Percentiles rank a stretch among this genome's conserved stretches.
Conservation (phyloP, 2,329 filamentous ascomycete genomes). For the Aspergillus bombycis region DNA sequence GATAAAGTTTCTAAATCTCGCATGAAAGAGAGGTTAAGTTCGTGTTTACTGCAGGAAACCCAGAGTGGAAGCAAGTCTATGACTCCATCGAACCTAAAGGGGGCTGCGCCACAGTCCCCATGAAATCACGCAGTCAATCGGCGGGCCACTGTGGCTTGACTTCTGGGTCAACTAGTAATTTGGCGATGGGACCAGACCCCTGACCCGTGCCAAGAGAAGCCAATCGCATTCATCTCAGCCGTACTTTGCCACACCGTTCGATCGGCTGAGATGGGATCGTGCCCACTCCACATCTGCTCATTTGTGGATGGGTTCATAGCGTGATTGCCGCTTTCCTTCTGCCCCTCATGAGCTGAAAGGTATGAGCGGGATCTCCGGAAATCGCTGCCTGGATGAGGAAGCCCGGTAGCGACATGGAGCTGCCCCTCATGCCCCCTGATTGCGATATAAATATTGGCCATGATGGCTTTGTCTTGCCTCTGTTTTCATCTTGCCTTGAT, state of each 20-base stretch:
- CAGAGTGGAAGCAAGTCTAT: background rate
- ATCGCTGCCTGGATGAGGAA: background rate
- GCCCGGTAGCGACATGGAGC: background rate
- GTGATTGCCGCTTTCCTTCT: background rate
- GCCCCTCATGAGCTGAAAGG: background rate
- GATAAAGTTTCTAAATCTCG: background rate
- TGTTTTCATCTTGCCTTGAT: background rate
- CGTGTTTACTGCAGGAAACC: background rate
- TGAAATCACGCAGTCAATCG: no score
- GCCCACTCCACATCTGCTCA: background rate
- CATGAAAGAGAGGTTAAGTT: background rate
- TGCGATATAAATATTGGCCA: background rate
- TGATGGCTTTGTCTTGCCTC: background rate
- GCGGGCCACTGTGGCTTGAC: no score
- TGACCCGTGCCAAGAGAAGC: background rate
- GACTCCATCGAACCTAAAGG: background rate
- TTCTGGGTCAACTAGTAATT: no score
- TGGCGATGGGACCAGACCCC: background rate
- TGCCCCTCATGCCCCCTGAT: background rate
- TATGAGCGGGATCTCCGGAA: background rate
- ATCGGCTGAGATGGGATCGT: background rate
- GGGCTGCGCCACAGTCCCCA: background rate
- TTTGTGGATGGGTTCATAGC: background rate
- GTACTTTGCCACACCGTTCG: constrained; percentile 2
- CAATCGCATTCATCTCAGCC: background rate